Base-by-base conservation (phyloP, 139 green algal genomes). In the Pleodorina starrii region DNA sequence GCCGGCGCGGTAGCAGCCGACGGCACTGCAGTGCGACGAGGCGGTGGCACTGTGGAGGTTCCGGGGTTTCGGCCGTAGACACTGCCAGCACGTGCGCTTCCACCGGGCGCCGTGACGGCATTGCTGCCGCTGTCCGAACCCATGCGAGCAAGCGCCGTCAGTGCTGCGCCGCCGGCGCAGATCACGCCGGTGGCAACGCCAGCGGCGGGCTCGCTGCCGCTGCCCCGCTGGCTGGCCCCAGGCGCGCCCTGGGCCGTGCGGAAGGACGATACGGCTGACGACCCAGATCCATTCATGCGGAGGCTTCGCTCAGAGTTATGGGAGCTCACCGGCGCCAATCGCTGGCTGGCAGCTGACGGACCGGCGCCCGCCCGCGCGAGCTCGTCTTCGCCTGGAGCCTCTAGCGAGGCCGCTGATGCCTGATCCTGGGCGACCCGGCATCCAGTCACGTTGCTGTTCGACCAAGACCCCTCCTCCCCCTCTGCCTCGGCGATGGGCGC, bases 401-500 rank as follows among this genome's bases (percentile, higher is more conserved):
- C n/a, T n/a, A n/a, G n/a, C n/a, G n/a, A n/a, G 25, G 54, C 54
- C 25, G 3, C 50, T 14, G 50, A 7, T 25, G 5, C 54, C 54
- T 66, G 21, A 4, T 12, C 54, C 29, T 66, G 54, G 3, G 54
- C 3, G 32, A 76, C 36, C 68, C 16, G 68, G 68, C 14, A 44
- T 21, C 14, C 35, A 7, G 35, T 25, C 14, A 46, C 25, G 36
- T 46, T 76, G 32, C 36, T 44, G 32, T 48, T 46, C 32, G 35
- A 76, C 14, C 35, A 32, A 9, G 27, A 5, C 32, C 32, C 78
- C 17, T 71, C 77, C 40, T 73, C 78, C 1, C 36, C n/a, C 0
- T 88, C 82, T 1, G 32, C 66, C 60, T 88, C 82, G 3, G 82
- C 82, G 23, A 88, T 88, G 17, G 82, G 44, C 19, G 81, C 43